A percentile compares a stretch with the other conserved stretches of the same genome.
phyloP scores from a whole-genome alignment of 768 basidiomycete species.

The Gelatoporia subvermispora region DNA sequence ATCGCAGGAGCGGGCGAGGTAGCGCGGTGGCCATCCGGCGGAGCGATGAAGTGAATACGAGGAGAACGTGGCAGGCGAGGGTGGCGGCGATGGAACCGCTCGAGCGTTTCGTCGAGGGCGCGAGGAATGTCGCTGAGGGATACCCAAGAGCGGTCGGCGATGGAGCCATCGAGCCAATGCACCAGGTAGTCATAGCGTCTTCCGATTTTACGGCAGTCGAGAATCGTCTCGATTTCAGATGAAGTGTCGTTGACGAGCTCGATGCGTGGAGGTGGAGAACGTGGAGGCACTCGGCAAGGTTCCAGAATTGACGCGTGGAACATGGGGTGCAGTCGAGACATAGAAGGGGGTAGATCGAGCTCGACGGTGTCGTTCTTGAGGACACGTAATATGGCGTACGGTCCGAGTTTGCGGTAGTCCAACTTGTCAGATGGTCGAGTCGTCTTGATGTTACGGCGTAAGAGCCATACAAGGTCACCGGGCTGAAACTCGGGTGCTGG shows the following conservation, averaged over 20 bases:
- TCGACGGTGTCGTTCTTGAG: too few species aligned
- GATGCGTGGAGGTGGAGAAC: slow-evolving; percentile 27
- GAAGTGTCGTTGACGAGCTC: neutral
- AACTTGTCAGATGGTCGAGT: slow-evolving; percentile 38
- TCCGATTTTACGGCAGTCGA: slow-evolving; percentile 30
- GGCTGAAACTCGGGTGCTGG: slow-evolving; percentile 26
- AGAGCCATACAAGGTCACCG: slow-evolving; percentile 34
- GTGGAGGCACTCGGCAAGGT: slow-evolving; percentile 24
- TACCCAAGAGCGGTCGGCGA: slow-evolving; percentile 32
- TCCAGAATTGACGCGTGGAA: slow-evolving; percentile 34
- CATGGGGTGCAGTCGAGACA: slow-evolving; percentile 32
- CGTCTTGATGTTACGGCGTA: slow-evolving; percentile 34
- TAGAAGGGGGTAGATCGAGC: slow-evolving; percentile 2
- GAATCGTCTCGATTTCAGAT: slow-evolving; percentile 17
- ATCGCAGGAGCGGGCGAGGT: neutral
- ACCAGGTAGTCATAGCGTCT: slow-evolving; percentile 34
- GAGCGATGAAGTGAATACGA: too few species aligned
- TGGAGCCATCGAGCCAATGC: slow-evolving; percentile 19
- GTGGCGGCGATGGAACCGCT: slow-evolving; percentile 31
- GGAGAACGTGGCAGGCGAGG: slow-evolving; percentile 20
- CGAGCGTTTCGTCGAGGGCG: slow-evolving; percentile 24
- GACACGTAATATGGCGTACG: too few species aligned
- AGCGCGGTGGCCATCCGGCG: neutral
- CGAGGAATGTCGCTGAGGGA: slow-evolving; percentile 31
- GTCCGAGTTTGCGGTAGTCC: too few species aligned